Percentiles rank a stretch among this genome's conserved stretches.
Conservation (phyloP, 345 rosid species). For the Erodium maritimum region DNA sequence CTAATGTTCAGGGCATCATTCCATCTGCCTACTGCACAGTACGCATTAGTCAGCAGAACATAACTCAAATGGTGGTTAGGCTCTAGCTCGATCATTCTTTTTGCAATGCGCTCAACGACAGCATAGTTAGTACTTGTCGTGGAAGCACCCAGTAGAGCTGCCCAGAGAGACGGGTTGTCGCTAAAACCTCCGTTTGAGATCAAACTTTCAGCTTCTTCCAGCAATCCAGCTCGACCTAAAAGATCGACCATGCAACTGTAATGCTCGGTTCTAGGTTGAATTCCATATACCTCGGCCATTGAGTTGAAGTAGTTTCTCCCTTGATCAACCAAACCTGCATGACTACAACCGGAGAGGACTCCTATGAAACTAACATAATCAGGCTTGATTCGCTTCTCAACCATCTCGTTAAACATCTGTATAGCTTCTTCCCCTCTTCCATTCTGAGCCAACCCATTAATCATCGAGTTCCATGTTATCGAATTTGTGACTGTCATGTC, state of each 20-base stretch:
- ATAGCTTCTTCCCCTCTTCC: slow-evolving; percentile 69
- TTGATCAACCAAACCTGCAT: slow-evolving; percentile 55
- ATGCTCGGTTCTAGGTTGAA: slow-evolving; percentile 70
- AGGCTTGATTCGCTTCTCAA: slow-evolving; percentile 42
- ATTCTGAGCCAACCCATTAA: slow-evolving; percentile 74
- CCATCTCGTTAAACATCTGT: slow-evolving; percentile 46
- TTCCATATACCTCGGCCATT: slow-evolving; percentile 40
- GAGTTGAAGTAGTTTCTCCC: slow-evolving; percentile 44
- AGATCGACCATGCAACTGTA: slow-evolving; percentile 88
- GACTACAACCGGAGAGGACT: slow-evolving; percentile 79
- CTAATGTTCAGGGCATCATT: slow-evolving; percentile 59
- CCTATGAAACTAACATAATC: slow-evolving; percentile 73
- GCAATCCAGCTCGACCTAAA: slow-evolving; percentile 73
- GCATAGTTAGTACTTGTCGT: slow-evolving; percentile 31
- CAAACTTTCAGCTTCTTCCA: slow-evolving; percentile 70
- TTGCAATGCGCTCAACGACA: slow-evolving; percentile 66
- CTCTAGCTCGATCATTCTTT: slow-evolving; percentile 52
- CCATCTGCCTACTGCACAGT: slow-evolving; percentile 64
- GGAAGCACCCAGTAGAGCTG: slow-evolving; percentile 81
- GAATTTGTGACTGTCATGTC: slow-evolving; percentile 42
- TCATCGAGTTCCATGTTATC: slow-evolving; percentile 86
- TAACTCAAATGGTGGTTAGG: slow-evolving; percentile 73
- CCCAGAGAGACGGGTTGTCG: slow-evolving; percentile 69
- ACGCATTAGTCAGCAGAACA: slow-evolving; percentile 60
- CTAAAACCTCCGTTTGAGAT: slow-evolving; percentile 51